Percentiles rank a stretch among this genome's conserved stretches.
These are phyloP conservation scores for Inga leiocalycina DNA, from an alignment of 306 rosid species.

Conservation along the genomic window DNA sequence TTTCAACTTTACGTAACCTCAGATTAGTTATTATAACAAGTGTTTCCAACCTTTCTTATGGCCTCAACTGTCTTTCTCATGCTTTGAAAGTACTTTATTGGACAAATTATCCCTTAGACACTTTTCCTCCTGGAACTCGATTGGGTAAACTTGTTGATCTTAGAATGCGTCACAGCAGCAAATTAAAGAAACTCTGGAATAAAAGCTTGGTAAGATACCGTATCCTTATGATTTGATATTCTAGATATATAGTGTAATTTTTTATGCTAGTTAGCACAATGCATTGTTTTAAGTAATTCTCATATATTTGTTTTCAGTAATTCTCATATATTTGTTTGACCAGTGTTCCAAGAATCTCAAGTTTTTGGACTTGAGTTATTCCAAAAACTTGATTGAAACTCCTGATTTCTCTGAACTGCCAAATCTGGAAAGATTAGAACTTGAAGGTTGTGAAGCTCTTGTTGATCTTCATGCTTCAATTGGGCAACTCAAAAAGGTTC, in stretches of 20 bases:
- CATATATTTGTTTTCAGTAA: not conserved
- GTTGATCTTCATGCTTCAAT: not conserved
- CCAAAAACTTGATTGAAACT: not conserved
- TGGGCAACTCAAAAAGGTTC: not conserved
- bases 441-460: not conserved
- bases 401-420: not conserved
- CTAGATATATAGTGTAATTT: not conserved
- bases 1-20: slow-evolving; percentile 5
- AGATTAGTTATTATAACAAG: not conserved
- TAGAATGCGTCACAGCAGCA: not conserved
- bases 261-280: not conserved
- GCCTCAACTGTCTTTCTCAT: slow-evolving; percentile 1
- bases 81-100: slow-evolving; percentile 19
- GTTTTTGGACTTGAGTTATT: not conserved
- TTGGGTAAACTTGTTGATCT: not conserved
- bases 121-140: not conserved
- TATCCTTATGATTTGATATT: not conserved
- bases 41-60: not conserved
- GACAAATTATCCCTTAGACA: slow-evolving; percentile 15
- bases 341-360: not conserved
- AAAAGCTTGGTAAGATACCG: not conserved
- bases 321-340: not conserved
- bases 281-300: not conserved
- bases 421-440: not conserved
- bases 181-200: not conserved